Percentiles rank a stretch among this genome's conserved stretches.
Evolutionary conservation across 257 asterid genomes (phyloP).

Genomic region (Gentiana dahurica): DNA sequence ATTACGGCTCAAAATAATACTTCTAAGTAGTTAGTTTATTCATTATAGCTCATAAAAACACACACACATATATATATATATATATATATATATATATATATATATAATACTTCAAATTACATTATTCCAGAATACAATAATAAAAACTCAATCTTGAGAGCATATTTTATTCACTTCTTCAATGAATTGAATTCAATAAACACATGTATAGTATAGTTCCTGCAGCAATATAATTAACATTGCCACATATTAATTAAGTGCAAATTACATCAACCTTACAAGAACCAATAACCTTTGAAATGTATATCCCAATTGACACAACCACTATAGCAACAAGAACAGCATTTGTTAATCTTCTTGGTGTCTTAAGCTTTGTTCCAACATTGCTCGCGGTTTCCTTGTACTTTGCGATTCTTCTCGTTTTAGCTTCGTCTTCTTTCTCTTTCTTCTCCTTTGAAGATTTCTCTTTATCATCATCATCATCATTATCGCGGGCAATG

Average conservation of each 20-base stretch:
- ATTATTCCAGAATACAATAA: no score
- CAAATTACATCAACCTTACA: slow-evolving; percentile 12
- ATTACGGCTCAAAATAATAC: no score
- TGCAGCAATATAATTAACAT: no score
- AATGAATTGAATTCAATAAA: no score
- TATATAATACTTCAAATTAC: no score
- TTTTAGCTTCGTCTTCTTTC: background rate
- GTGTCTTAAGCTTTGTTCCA: slow-evolving; percentile 33
- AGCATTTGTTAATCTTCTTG: slow-evolving; percentile 24
- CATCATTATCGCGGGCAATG: background rate
- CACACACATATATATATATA: no score
- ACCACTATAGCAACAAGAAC: slow-evolving; percentile 27
- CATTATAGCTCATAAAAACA: no score
- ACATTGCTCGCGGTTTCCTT: slow-evolving; percentile 15
- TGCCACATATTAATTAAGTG: background rate
- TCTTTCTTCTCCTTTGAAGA: slow-evolving; percentile 5
- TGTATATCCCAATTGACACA: slow-evolving; percentile 33
- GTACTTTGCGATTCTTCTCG: slow-evolving; percentile 7
- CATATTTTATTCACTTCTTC: no score
- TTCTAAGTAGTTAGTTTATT: no score
- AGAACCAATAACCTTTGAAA: slow-evolving; percentile 24
- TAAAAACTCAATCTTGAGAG: no score
- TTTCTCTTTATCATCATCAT: background rate
- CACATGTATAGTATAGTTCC: no score
- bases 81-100: no score